These are phyloP conservation scores for Oryza meyeriana DNA, from an alignment of 176 grass and related monocot species.

Conservation along the genomic window DNA sequence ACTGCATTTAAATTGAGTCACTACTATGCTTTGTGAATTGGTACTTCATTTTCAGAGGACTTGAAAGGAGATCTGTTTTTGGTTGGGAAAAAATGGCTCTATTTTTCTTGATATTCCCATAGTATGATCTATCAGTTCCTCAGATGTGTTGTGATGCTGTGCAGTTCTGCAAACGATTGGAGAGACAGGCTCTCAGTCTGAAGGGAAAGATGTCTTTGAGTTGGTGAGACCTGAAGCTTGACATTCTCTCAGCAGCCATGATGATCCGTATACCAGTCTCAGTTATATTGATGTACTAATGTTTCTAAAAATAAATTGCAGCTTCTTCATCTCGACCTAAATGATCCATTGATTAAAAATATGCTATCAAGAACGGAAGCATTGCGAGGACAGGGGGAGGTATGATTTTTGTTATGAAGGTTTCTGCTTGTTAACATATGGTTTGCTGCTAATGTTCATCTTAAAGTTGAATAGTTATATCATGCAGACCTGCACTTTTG, in stretches of 20 bases:
- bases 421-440: neutral
- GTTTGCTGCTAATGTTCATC: neutral
- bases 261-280: neutral
- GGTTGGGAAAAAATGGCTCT: no score
- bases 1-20: no score
- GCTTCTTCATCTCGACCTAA: constrained; percentile 60
- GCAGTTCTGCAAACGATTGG: constrained; percentile 56
- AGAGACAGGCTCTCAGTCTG: constrained; percentile 34
- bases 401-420: neutral
- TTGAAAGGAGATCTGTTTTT: no score
- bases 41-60: no score
- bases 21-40: no score
- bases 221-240: constrained; percentile 36
- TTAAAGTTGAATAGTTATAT: neutral
- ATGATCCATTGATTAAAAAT: constrained; percentile 51
- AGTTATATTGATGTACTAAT: neutral
- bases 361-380: constrained; percentile 17
- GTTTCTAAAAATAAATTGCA: constrained; percentile 11
- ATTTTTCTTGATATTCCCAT: neutral
- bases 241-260: neutral
- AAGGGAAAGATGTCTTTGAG: constrained; percentile 41
- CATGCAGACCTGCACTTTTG: neutral
- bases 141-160: neutral
- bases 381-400: constrained; percentile 26
- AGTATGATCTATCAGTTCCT: neutral